These are phyloP conservation scores for Kodamaea kaohsiungensis DNA, from an alignment of 805 yeast species.

Conservation along the genomic window DNA sequence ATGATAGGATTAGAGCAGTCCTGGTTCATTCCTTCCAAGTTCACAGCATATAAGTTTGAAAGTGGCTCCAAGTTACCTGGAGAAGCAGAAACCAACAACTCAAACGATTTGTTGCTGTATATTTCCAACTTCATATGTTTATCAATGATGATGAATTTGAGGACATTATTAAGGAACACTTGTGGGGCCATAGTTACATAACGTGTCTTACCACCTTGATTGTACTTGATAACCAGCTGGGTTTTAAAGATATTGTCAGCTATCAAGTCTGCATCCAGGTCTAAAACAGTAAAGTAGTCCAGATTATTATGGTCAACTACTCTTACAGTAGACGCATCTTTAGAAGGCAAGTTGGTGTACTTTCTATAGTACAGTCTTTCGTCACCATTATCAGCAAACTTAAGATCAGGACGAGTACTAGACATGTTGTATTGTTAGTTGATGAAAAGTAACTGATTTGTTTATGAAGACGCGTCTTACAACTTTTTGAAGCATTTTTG, in stretches of 20 bases:
- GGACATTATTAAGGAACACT: slow-evolving; percentile 60
- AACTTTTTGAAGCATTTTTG: too few species aligned
- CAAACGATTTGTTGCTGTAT: slow-evolving; percentile 65
- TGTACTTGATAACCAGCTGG: slow-evolving; percentile 70
- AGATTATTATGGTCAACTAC: slow-evolving; percentile 70
- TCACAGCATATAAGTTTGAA: slow-evolving; percentile 36
- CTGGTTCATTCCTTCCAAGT: slow-evolving; percentile 62
- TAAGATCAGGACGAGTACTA: slow-evolving; percentile 42
- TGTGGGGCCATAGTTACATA: slow-evolving; percentile 80
- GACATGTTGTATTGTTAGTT: slow-evolving; percentile 26
- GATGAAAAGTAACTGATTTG: too few species aligned
- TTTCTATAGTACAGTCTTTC: slow-evolving; percentile 45
- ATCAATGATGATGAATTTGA: slow-evolving; percentile 67
- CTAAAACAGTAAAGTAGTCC: slow-evolving; percentile 76
- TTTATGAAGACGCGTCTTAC: too few species aligned
- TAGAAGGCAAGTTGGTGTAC: slow-evolving; percentile 50
- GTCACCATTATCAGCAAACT: slow-evolving; percentile 41
- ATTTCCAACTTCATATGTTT: slow-evolving; percentile 78
- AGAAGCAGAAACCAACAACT: slow-evolving; percentile 60
- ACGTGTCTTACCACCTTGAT: slow-evolving; percentile 42
- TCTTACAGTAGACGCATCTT: slow-evolving; percentile 54
- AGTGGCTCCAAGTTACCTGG: slow-evolving; percentile 82
- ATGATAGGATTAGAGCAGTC: slow-evolving; percentile 43
- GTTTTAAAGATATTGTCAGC: slow-evolving; percentile 88
- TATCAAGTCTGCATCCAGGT: slow-evolving; percentile 74